A percentile compares a stretch with the other conserved stretches of the same genome.
Conservation (phyloP, 306 rosid genomes). For the Arachis hypogaea region DNA sequence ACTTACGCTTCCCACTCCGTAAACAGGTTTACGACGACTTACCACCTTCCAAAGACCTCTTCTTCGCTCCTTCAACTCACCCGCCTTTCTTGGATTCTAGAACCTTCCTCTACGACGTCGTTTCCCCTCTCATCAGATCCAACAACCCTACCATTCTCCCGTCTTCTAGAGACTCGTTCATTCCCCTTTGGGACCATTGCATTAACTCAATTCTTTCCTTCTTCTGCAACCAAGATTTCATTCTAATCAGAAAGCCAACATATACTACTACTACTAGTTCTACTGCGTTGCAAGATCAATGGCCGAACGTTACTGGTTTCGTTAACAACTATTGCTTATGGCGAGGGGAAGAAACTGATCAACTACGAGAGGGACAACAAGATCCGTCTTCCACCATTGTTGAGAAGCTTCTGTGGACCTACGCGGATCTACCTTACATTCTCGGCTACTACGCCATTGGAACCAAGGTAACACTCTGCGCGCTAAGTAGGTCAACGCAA, state of each 20-base stretch:
- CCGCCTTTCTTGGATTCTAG: constrained; percentile 67
- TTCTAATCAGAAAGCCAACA: constrained; percentile 54
- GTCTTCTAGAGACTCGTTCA: constrained; percentile 66
- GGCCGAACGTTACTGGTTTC: constrained; percentile 87
- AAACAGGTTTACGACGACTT: constrained; percentile 70
- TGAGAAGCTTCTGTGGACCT: constrained; percentile 72
- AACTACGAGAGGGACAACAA: constrained; percentile 47
- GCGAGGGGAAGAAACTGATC: constrained; percentile 90
- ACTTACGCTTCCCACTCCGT: constrained; percentile 74
- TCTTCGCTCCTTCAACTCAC: constrained; percentile 60
- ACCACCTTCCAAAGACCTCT: constrained; percentile 74
- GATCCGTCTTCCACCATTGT: constrained; percentile 61
- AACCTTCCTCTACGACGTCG: constrained; percentile 59
- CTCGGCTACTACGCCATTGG: constrained; percentile 79
- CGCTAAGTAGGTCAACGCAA: constrained; percentile 62
- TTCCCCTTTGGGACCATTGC: constrained; percentile 90
- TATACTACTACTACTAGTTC: neutral
- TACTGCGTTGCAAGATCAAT: constrained; percentile 63
- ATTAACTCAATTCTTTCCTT: constrained; percentile 64
- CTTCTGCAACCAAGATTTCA: constrained; percentile 61
- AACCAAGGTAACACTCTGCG: constrained; percentile 71
- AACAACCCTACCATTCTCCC: constrained; percentile 43
- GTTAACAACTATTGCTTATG: constrained; percentile 69
- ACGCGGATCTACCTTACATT: constrained; percentile 71
- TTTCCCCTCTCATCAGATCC: constrained; percentile 61